Percentiles rank a stretch among this genome's conserved stretches.
Evolutionary conservation across 768 basidiomycete species (phyloP).

Genomic region (Podaxis rugospora): DNA sequence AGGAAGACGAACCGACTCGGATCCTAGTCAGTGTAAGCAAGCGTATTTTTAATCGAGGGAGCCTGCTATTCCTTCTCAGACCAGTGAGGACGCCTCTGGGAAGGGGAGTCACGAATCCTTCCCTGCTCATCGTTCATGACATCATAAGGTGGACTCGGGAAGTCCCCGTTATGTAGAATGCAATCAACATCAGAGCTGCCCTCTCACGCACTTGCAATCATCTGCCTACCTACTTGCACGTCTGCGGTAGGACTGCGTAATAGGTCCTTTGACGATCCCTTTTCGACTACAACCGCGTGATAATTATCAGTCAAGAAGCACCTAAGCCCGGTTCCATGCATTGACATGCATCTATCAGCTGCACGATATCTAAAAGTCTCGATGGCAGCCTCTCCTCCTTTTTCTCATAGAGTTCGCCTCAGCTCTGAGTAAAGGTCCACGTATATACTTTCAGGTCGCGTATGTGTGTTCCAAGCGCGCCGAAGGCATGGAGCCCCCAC

Average conservation of each 20-base stretch:
- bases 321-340: too few relatives aligned
- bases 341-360: too few relatives aligned
- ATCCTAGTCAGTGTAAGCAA: neutral
- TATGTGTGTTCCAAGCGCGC: too few relatives aligned
- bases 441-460: too few relatives aligned
- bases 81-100: neutral
- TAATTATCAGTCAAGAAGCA: too few relatives aligned
- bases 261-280: neutral
- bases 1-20: neutral
- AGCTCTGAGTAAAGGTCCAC: too few relatives aligned
- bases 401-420: too few relatives aligned
- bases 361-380: too few relatives aligned
- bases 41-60: neutral
- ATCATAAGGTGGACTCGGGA: neutral
- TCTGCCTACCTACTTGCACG: neutral
- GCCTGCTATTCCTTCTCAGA: neutral
- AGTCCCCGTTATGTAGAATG: neutral
- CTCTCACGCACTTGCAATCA: constrained; percentile 2
- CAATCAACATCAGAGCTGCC: neutral
- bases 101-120: neutral
- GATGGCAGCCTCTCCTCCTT: too few relatives aligned
- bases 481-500: too few relatives aligned
- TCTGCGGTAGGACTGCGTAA: neutral
- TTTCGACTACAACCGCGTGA: too few relatives aligned
- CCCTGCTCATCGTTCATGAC: neutral